Conservation (phyloP, 805 yeast species). For the Candida adriatica region DNA sequence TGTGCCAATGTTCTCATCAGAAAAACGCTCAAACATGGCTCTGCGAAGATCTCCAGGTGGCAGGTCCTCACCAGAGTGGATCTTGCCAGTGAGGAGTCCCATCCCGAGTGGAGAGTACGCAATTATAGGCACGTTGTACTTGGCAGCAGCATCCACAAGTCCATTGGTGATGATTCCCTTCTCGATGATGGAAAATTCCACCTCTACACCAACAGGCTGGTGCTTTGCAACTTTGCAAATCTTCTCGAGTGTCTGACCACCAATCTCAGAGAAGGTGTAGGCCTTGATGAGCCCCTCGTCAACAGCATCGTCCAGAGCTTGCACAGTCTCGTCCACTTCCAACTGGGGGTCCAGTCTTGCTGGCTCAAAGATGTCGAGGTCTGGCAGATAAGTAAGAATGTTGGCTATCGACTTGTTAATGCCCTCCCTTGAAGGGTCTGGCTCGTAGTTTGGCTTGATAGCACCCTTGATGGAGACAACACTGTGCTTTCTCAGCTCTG, state of each 20-base stretch:
- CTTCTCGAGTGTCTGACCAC: conserved; percentile 50
- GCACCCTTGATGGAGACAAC: conserved; percentile 63
- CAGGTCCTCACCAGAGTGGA: conserved; percentile 39
- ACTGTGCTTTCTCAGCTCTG: conserved; percentile 49
- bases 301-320: conserved; percentile 48
- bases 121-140: conserved; percentile 57
- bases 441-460: conserved; percentile 23
- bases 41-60: conserved; percentile 51
- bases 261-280: conserved; percentile 69
- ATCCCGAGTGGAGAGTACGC: conserved; percentile 83
- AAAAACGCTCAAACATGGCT: conserved; percentile 45
- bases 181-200: conserved; percentile 68
- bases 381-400: conserved; percentile 33
- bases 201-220: conserved; percentile 64
- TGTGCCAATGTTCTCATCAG: conserved; percentile 45
- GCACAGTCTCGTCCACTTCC: conserved; percentile 56
- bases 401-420: conserved; percentile 43
- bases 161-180: conserved; percentile 59
- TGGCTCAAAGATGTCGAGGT: conserved; percentile 56
- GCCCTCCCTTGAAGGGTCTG: conserved; percentile 44
- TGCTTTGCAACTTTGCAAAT: conserved; percentile 43
- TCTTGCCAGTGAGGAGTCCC: conserved; percentile 66
- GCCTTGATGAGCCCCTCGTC: conserved; percentile 63
- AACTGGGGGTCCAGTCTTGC: conserved; percentile 60
- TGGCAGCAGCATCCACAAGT: conserved; percentile 49